Percentiles rank a stretch among this genome's conserved stretches.
phyloP scores from a whole-genome alignment of 2,329 filamentous ascomycete species.

The Thermomyces lanuginosus region DNA sequence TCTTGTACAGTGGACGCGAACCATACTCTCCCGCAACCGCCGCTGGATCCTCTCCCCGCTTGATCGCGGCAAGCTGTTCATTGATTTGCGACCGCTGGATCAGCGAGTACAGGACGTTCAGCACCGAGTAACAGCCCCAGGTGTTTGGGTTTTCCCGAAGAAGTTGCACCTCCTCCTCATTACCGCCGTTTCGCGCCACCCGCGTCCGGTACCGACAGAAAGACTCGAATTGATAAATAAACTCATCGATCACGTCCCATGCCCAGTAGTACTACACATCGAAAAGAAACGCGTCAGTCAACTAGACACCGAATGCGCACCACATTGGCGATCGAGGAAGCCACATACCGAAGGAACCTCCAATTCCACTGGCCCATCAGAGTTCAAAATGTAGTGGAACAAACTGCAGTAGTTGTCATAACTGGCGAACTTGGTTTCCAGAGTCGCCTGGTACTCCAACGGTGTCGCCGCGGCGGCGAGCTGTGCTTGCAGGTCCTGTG shows the following conservation, averaged over 20 bases:
- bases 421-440: constrained; percentile 95
- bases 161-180: constrained; percentile 81
- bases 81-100: constrained; percentile 97
- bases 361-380: constrained; percentile 92
- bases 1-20: constrained; percentile 83
- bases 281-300: constrained; percentile 1
- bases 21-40: constrained; percentile 90
- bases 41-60: constrained; percentile 77
- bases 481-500: constrained; percentile 85
- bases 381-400: constrained; percentile 99
- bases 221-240: constrained; percentile 99
- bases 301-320: background rate
- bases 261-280: constrained; percentile 81
- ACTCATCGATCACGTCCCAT: constrained; percentile 99
- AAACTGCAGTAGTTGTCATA: constrained; percentile 99
- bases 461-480: constrained; percentile 84
- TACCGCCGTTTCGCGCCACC: constrained; percentile 62
- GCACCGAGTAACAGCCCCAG: constrained; percentile 98
- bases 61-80: constrained; percentile 89
- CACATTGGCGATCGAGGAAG: background rate
- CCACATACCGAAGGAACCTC: constrained; percentile 81
- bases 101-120: constrained; percentile 97
- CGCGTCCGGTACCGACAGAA: constrained; percentile 95
- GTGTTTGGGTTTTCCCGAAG: constrained; percentile 95
- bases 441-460: constrained; percentile 83